A percentile compares a stretch with the other conserved stretches of the same genome.
phyloP scores from a whole-genome alignment of 805 yeast species.

The Candida pseudofarinosa region DNA sequence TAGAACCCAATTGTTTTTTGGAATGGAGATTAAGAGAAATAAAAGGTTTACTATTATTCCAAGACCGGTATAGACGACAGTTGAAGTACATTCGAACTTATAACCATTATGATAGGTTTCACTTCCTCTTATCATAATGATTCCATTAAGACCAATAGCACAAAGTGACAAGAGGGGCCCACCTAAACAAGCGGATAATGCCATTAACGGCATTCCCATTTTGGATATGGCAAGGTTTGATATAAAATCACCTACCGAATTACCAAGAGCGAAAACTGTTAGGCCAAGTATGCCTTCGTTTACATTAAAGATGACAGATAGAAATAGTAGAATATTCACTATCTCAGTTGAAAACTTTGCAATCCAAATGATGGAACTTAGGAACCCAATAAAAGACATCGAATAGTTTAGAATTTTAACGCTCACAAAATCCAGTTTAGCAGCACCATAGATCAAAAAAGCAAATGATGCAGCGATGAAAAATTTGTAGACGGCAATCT shows the following conservation, averaged over 20 bases:
- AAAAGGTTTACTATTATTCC: slow-evolving; percentile 20
- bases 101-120: slow-evolving; percentile 11
- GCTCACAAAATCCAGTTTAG: slow-evolving; percentile 4
- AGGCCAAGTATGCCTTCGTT: slow-evolving; percentile 81
- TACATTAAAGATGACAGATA: slow-evolving; percentile 56
- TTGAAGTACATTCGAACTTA: slow-evolving; percentile 14
- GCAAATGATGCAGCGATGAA: slow-evolving; percentile 5
- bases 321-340: slow-evolving; percentile 56
- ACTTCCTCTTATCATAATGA: slow-evolving; percentile 21
- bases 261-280: slow-evolving; percentile 88
- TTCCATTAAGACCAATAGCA: slow-evolving; percentile 76
- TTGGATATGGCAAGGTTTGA: slow-evolving; percentile 77
- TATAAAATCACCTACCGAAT: slow-evolving; percentile 85
- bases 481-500: slow-evolving; percentile 11
- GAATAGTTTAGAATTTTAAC: slow-evolving; percentile 15
- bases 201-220: slow-evolving; percentile 84
- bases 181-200: slow-evolving; percentile 93
- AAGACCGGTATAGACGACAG: slow-evolving; percentile 17
- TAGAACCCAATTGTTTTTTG: slow-evolving; percentile 27
- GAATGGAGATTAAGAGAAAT: slow-evolving; percentile 15
- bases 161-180: slow-evolving; percentile 81
- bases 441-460: slow-evolving; percentile 4
- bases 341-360: slow-evolving; percentile 67
- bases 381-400: slow-evolving; percentile 55
- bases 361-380: slow-evolving; percentile 63